These are phyloP conservation scores for Podospora didyma DNA, from an alignment of 495 filamentous ascomycete genomes.

Conservation along the genomic window DNA sequence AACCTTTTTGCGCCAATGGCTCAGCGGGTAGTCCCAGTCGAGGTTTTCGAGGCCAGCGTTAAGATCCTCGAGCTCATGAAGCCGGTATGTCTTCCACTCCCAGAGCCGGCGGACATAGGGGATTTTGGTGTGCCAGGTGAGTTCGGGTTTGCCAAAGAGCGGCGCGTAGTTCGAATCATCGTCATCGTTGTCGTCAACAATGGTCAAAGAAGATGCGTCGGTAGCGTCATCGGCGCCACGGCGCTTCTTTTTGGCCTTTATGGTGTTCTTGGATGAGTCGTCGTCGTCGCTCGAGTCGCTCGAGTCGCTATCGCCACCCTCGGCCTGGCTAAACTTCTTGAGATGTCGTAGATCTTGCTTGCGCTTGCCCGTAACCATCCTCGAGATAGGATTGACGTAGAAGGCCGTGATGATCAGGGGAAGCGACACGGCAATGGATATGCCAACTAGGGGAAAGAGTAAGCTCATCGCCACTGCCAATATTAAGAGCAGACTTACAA, in stretches of 20 bases:
- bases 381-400: conserved; percentile 2
- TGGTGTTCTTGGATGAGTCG: no score
- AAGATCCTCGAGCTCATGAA: neutral
- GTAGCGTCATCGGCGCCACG: no score
- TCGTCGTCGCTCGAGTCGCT: neutral
- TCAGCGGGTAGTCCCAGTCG: conserved; percentile 5
- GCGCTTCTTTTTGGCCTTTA: neutral
- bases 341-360: neutral
- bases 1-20: neutral
- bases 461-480: no score
- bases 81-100: neutral
- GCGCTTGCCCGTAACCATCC: neutral
- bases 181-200: neutral
- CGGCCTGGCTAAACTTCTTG: neutral
- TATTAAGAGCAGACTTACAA: no score
- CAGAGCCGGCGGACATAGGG: neutral
- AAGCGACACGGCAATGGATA: neutral
- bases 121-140: neutral
- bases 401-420: neutral
- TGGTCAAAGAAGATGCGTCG: no score
- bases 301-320: neutral
- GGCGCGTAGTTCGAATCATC: neutral
- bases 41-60: conserved; percentile 2
- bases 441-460: no score
- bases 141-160: neutral